Base-by-base conservation (phyloP, 192 early-diverging fungal species). In the Dissophora globulifera region DNA sequence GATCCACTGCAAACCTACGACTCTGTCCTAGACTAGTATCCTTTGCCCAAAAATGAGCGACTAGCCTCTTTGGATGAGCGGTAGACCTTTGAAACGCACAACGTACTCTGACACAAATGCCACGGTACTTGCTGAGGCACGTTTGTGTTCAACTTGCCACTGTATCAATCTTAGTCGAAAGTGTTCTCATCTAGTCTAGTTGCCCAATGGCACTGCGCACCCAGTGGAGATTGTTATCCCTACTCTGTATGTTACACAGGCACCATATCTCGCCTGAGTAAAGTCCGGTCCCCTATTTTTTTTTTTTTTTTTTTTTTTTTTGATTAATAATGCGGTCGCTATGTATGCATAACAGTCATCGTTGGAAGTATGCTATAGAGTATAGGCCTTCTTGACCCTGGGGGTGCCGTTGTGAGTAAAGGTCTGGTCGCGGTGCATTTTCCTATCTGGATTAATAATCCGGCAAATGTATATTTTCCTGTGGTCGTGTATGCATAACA, bases 151-250 rank as follows among this genome's bases (percentile, higher is more conserved):
- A 4, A 5, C 43, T 45, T 45, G 43, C 17, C 17, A 17, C 16
- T 17, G 16, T 4, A 4, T n/a, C 4, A 4, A n/a, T 17, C 48
- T 6, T 23, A 20, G 6, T 50, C 22, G 23, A 20, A 50, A 11
- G 19, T 47, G 5, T 47, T 4, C 5, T 12, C 19, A 19, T n/a
- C 5, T 7, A 50, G 23, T 12, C 27, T n/a, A n/a, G n/a, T n/a
- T n/a, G 6, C 2, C 16, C 48, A 23, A 26, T 23, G 25, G 22
- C 48, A 26, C 48, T 50, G 48, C 48, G 50, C 1, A 16, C 25
- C 33, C 63, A 66, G 2, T 50, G 1, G 10, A 56, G 63, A 5
- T 30, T 3, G 45, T 57, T 57, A 20, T 66, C 53, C 38, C 50
- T 50, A 1, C 26, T 32, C 20, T 66, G 16, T 26, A 56, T 30